Base-by-base conservation (phyloP, 148 eudicot species). In the Euryodendron excelsum region DNA sequence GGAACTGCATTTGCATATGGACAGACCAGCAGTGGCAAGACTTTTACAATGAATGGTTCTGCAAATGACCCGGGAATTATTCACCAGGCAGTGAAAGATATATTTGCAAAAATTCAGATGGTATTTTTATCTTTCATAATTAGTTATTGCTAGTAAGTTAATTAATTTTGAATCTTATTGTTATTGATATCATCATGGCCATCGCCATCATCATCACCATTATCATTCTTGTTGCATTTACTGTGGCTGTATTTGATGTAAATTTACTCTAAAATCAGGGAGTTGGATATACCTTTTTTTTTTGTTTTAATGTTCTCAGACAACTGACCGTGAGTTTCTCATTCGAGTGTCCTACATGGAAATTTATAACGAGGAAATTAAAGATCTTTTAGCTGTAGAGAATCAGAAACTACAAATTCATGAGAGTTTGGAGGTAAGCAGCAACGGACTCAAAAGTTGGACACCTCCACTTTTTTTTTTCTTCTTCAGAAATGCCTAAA, bases 1-100 rank as follows among this genome's bases (percentile, higher is more conserved):
- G 99, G 99, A 80, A 96, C 99, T 77, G 98, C 91, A 27, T 96
- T 96, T 88, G 99, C 99, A 47, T 96, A 96, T 82, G 99, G 99
- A 36, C 99, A 96, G 81, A 96, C 99, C 17, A 96, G 99, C 75
- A 96, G 99, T 86, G 99, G 99, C 74, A 96, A 96, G 86, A 96
- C 99, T 31, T 96, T 82, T 81, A 96, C 99, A 21, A 96, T 96
- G 99, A 96, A 96, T 87, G 99, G 99, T 56, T 91, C 97, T 18
- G 92, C 89, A 56, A 88, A 82, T 79, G 97, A 93, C 82, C 98
- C 90, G 0, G 99, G 99, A 59, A 85, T 96, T 60, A 96, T 93
- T 84, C 97, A 89, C 67, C 83, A 92, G 39, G 98, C 98, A 9
- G 92, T 96, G 69, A 84, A 92, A 72, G 98, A 93, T 83, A 85